Conservation (phyloP, 495 filamentous ascomycete species). For the Peziza echinospora region DNA sequence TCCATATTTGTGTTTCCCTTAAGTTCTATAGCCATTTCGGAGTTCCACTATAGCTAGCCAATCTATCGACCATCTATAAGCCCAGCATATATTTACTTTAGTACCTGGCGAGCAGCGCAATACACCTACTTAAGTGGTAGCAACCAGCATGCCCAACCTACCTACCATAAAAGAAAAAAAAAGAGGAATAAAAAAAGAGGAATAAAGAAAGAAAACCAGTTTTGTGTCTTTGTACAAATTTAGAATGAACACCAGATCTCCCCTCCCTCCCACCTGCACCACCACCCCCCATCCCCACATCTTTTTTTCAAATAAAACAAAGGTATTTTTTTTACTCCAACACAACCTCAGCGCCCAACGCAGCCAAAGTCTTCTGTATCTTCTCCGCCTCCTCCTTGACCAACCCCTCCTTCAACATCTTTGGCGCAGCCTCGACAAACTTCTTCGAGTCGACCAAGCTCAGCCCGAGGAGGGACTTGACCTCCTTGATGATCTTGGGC, state of each 20-base stretch:
- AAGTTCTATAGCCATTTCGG: no score
- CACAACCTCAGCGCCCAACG: slow-evolving; percentile 58
- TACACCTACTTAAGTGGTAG: no score
- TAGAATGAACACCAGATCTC: background rate
- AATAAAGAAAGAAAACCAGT: no score
- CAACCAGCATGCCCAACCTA: no score
- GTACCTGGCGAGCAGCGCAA: no score
- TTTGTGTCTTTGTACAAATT: background rate
- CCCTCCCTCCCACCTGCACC: background rate
- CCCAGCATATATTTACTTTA: no score
- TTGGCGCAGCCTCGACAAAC: slow-evolving; percentile 93
- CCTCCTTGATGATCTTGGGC: slow-evolving; percentile 98
- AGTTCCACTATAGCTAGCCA: no score
- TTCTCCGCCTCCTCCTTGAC: slow-evolving; percentile 98
- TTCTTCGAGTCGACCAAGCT: slow-evolving; percentile 99
- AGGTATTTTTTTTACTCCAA: slow-evolving; percentile 91
- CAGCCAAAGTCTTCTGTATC: slow-evolving; percentile 87
- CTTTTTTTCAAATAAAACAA: background rate
- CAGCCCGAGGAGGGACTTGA: slow-evolving; percentile 85
- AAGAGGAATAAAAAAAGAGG: no score
- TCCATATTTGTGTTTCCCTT: no score
- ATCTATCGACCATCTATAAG: no score
- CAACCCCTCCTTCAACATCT: slow-evolving; percentile 94
- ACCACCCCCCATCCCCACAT: background rate
- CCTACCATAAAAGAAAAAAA: no score